phyloP scores from a whole-genome alignment of 2,329 filamentous ascomycete genomes.

The Pestalotiopsis sp. region DNA sequence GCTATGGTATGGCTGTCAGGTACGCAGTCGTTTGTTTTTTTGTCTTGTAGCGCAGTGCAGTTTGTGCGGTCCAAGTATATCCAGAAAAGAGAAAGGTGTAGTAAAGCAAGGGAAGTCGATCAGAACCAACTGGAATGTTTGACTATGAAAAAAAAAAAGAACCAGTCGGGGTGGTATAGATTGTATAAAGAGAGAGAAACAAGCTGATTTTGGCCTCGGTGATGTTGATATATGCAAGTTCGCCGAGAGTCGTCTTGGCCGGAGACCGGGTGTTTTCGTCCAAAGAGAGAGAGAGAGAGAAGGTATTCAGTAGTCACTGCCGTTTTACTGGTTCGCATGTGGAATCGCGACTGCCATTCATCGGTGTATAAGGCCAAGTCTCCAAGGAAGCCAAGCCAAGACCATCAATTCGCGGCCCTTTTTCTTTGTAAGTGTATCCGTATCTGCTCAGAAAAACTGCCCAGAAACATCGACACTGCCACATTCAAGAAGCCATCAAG shows the following conservation, averaged over 20 bases:
- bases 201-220: neutral
- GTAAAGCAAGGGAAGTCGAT: neutral
- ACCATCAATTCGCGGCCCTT: too few species aligned
- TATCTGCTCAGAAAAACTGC: neutral
- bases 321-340: too few species aligned
- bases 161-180: neutral
- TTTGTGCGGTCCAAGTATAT: neutral
- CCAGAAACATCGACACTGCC: neutral
- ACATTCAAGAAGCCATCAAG: neutral
- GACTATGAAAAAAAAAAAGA: neutral
- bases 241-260: neutral
- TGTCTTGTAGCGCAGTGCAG: neutral
- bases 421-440: too few species aligned
- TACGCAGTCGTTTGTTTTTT: too few species aligned
- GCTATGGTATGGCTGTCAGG: too few species aligned
- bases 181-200: neutral
- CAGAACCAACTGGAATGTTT: too few species aligned
- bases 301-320: neutral
- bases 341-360: too few species aligned
- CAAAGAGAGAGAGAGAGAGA: neutral
- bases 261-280: neutral
- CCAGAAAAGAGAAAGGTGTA: neutral
- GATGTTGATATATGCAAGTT: neutral
- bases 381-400: too few species aligned
- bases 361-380: too few species aligned